Base-by-base conservation (phyloP, 2,329 filamentous ascomycete species). In the Cylindrodendrum hubeiense region DNA sequence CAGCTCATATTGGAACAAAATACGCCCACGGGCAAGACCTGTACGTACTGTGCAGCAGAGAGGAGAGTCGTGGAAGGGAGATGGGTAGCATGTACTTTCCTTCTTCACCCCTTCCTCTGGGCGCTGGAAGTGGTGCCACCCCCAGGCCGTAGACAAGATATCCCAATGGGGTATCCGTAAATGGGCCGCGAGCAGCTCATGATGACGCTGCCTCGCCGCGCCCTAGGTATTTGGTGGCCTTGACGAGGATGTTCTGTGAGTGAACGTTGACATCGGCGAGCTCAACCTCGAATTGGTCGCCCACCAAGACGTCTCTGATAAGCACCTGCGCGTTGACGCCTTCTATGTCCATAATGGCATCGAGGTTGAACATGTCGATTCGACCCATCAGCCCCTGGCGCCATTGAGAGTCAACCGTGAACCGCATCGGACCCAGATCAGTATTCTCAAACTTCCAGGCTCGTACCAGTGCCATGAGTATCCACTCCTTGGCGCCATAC, bases 381-480 rank as follows among this genome's bases (percentile, higher is more conserved):
- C 74, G 75, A 33, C 85, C 85, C 3, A 75, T 60, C 55, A 84
- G 67, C 28, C 74, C 76, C 58, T 75, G 74, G 28, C 70, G 72
- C 63, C 72, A 77, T 15, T 83, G 74, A 17, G 80, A 77, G 24
- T 69, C 65, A 39, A 89, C 85, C 3, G 77, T 83, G 68, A 89
- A 85, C 47, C 74, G 75, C 67, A 90, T 84, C 4, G 79, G 82
- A 30, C 76, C 67, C n/a, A 87, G 86, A 26, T 87, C 74, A 51
- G 76, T 67, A 9, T 79, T 78, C 72, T 89, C 85, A 70, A 85
- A 88, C 66, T 80, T 80, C 88, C 88, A 90, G 15, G 86, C 88
- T 15, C 89, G 86, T 56, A 88, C 79, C 33, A 91, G 79, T 24
- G 89, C 87, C 72, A 90, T 87, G 50, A 88, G 79, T 50, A 88